Evolutionary conservation across 352 stramenopile genomes (phyloP).

Genomic region (Pythium vanterpoolii): DNA sequence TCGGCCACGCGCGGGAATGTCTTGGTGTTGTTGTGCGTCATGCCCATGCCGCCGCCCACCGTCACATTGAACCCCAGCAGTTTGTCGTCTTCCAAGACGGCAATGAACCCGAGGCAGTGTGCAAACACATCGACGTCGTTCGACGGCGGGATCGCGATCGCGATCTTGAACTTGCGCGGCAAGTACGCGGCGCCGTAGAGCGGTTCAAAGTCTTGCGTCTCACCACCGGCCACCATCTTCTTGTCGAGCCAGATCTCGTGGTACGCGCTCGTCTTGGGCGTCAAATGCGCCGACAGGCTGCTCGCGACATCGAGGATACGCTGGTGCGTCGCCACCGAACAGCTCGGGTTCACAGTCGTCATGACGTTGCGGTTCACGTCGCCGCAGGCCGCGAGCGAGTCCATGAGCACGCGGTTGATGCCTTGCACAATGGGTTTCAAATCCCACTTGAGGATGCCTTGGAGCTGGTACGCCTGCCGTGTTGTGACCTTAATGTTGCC

Average conservation of each 20-base stretch:
- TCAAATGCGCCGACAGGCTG: conserved; percentile 92
- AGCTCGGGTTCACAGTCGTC: conserved; percentile 84
- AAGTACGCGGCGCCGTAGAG: conserved; percentile 97
- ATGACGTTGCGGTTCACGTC: conserved; percentile 98
- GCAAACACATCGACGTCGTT: conserved; percentile 98
- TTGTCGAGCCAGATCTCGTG: conserved; percentile 98
- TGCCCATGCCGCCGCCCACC: conserved; percentile 96
- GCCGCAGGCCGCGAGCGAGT: conserved; percentile 95
- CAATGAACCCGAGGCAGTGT: conserved; percentile 95
- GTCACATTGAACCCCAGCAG: conserved; percentile 95
- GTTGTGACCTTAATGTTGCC: conserved; percentile 95
- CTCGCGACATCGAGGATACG: conserved; percentile 83
- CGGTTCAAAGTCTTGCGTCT: conserved; percentile 96
- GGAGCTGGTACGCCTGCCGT: conserved; percentile 95
- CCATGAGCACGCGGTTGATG: conserved; percentile 90
- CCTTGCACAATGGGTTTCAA: conserved; percentile 95
- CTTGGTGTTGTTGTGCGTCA: conserved; percentile 97
- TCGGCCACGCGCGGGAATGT: conserved; percentile 96
- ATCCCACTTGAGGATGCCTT: conserved; percentile 96
- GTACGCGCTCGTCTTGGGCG: conserved; percentile 93
- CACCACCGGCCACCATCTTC: conserved; percentile 91
- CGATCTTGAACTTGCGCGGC: conserved; percentile 99
- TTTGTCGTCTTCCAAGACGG: conserved; percentile 86
- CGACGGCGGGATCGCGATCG: conserved; percentile 95
- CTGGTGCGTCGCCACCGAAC: conserved; percentile 86